A percentile compares a stretch with the other conserved stretches of the same genome.
phyloP scores from a whole-genome alignment of 495 filamentous ascomycete species.

The Hypoxylon perforatum region DNA sequence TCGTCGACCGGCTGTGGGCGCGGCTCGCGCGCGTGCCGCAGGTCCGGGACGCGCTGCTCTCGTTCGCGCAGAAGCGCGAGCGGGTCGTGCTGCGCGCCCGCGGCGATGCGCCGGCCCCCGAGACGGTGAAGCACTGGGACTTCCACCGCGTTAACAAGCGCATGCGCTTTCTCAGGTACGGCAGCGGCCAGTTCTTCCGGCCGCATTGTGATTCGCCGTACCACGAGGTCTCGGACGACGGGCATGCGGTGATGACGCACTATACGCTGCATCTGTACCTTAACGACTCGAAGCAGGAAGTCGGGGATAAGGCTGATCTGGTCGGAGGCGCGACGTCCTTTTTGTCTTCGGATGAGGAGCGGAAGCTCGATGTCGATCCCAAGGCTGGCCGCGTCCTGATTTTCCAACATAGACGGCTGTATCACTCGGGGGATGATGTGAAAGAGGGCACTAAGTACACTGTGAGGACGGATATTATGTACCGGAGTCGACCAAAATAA shows the following conservation, averaged over 20 bases:
- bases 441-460: slow-evolving; percentile 77
- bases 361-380: slow-evolving; percentile 72
- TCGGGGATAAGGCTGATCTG: slow-evolving; percentile 49
- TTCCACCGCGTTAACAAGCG: slow-evolving; percentile 78
- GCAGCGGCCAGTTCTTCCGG: slow-evolving; percentile 79
- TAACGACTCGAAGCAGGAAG: slow-evolving; percentile 63
- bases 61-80: slow-evolving; percentile 20
- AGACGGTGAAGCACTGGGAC: slow-evolving; percentile 50
- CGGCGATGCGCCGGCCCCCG: slow-evolving; percentile 2
- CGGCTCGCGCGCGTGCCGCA: slow-evolving; percentile 53
- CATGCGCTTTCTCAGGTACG: slow-evolving; percentile 84
- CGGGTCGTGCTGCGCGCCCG: slow-evolving; percentile 1
- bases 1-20: slow-evolving; percentile 71
- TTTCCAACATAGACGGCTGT: slow-evolving; percentile 77
- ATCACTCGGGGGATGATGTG: slow-evolving; percentile 82
- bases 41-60: slow-evolving; percentile 42
- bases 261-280: slow-evolving; percentile 89
- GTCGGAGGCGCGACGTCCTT: slow-evolving; percentile 79
- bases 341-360: slow-evolving; percentile 57
- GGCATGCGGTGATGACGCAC: slow-evolving; percentile 63
- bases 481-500: slow-evolving; percentile 40
- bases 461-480: slow-evolving; percentile 84
- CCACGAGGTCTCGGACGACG: slow-evolving; percentile 62
- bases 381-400: slow-evolving; percentile 79
- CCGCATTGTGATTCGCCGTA: slow-evolving; percentile 81